These are phyloP conservation scores for Sporobolomyces phaffii DNA, from an alignment of 768 basidiomycete species.

Conservation along the genomic window DNA sequence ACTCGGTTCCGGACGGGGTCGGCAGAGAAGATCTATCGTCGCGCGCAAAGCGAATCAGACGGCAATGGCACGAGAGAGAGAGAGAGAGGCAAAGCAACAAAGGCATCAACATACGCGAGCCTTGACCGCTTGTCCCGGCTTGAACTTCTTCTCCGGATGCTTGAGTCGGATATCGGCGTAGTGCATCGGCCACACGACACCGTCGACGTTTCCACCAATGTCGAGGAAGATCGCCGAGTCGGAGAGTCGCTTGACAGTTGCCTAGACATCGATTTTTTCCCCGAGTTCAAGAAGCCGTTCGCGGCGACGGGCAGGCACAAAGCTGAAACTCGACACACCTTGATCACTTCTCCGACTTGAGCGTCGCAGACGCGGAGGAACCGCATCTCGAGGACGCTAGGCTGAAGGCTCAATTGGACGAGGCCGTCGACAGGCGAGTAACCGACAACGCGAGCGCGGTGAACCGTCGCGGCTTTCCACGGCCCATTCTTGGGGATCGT, in stretches of 20 bases:
- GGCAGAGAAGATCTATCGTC: constrained; percentile 64
- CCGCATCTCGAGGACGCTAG: constrained; percentile 73
- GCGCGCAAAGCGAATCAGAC: neutral
- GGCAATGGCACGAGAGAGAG: neutral
- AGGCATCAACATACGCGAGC: constrained; percentile 61
- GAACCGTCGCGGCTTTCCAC: constrained; percentile 72
- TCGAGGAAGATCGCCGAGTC: constrained; percentile 77
- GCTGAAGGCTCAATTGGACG: constrained; percentile 76
- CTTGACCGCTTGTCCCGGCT: constrained; percentile 70
- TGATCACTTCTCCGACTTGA: constrained; percentile 75
- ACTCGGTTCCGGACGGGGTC: constrained; percentile 76
- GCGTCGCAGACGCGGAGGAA: constrained; percentile 78
- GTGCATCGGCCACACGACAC: constrained; percentile 87
- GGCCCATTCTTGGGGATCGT: constrained; percentile 56
- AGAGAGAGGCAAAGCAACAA: neutral
- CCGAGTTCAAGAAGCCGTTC: no score
- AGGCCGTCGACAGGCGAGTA: constrained; percentile 79
- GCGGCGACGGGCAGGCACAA: no score
- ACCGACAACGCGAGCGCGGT: constrained; percentile 80
- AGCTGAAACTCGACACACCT: no score
- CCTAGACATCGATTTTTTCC: no score
- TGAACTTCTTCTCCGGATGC: constrained; percentile 86
- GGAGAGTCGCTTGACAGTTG: constrained; percentile 73
- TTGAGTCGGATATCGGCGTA: constrained; percentile 87
- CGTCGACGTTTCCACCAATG: constrained; percentile 79